Evolutionary conservation across 768 basidiomycete species (phyloP).

Genomic region (Russula virescens): DNA sequence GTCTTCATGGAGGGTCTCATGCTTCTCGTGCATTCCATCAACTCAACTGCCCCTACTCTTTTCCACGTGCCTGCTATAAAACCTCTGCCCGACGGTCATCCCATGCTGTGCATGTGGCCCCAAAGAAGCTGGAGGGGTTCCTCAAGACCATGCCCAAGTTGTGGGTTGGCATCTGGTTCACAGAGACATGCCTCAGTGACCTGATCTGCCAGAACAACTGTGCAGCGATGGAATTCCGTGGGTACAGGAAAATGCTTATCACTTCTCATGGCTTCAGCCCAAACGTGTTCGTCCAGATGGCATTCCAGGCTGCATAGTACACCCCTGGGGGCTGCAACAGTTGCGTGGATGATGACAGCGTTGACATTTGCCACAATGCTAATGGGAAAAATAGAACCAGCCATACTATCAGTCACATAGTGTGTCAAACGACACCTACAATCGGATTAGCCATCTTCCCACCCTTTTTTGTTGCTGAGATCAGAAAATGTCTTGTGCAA

Average conservation of each 20-base stretch:
- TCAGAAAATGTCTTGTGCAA: slow-evolving; percentile 57
- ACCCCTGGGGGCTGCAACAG: slow-evolving; percentile 8
- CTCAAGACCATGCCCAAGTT: slow-evolving; percentile 67
- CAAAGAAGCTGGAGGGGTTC: slow-evolving; percentile 95
- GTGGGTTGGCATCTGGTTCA: slow-evolving; percentile 81
- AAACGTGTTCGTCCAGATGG: slow-evolving; percentile 99
- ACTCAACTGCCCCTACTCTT: slow-evolving; percentile 88
- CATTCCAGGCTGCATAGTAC: slow-evolving; percentile 90
- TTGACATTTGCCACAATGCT: slow-evolving; percentile 13
- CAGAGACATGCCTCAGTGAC: slow-evolving; percentile 90
- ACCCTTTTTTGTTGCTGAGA: slow-evolving; percentile 29
- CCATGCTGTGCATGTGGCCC: slow-evolving; percentile 51
- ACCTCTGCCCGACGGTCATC: slow-evolving; percentile 35
- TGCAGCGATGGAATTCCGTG: slow-evolving; percentile 88
- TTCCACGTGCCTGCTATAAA: slow-evolving; percentile 84
- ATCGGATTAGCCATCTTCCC: slow-evolving; percentile 11
- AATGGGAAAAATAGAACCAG: background rate
- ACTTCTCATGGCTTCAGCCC: slow-evolving; percentile 92
- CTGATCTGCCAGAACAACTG: slow-evolving; percentile 98
- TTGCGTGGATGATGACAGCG: slow-evolving; percentile 9
- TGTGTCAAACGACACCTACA: background rate
- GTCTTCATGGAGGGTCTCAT: slow-evolving; percentile 98
- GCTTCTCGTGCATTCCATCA: slow-evolving; percentile 93
- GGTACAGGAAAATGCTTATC: slow-evolving; percentile 92
- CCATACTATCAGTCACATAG: background rate